phyloP scores from a whole-genome alignment of 768 basidiomycete genomes.

The Boletus sp. region DNA sequence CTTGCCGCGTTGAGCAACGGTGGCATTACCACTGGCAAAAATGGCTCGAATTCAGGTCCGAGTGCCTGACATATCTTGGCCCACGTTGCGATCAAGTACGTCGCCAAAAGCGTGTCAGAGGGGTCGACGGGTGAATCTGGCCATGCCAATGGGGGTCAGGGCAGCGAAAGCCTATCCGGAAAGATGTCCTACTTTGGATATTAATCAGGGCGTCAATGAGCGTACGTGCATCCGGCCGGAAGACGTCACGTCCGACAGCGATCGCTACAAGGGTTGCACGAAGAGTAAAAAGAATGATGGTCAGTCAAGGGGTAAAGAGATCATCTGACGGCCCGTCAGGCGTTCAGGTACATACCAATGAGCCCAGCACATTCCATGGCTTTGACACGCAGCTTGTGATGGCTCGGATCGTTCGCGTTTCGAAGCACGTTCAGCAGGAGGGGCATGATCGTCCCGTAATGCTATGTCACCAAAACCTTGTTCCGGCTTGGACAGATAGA shows the following conservation, averaged over 20 bases:
- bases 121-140: slow-evolving; percentile 67
- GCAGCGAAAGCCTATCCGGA: background rate
- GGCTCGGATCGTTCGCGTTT: slow-evolving; percentile 66
- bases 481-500: background rate
- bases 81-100: slow-evolving; percentile 86
- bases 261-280: slow-evolving; percentile 51
- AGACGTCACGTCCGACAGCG: slow-evolving; percentile 80
- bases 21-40: slow-evolving; percentile 83
- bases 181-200: slow-evolving; percentile 61
- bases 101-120: slow-evolving; percentile 65
- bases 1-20: slow-evolving; percentile 70
- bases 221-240: slow-evolving; percentile 68
- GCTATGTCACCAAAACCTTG: slow-evolving; percentile 37
- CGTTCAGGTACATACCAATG: slow-evolving; percentile 54
- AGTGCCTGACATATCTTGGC: slow-evolving; percentile 86
- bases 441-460: slow-evolving; percentile 80
- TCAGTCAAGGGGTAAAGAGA: background rate
- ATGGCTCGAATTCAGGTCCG: slow-evolving; percentile 82
- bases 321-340: background rate
- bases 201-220: slow-evolving; percentile 72
- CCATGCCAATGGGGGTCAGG: background rate
- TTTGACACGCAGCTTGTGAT: slow-evolving; percentile 69
- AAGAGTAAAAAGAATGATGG: background rate
- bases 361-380: slow-evolving; percentile 92
- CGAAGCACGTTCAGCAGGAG: slow-evolving; percentile 71